Conservation (phyloP, 805 yeast species). For the Candida xyloterini region DNA sequence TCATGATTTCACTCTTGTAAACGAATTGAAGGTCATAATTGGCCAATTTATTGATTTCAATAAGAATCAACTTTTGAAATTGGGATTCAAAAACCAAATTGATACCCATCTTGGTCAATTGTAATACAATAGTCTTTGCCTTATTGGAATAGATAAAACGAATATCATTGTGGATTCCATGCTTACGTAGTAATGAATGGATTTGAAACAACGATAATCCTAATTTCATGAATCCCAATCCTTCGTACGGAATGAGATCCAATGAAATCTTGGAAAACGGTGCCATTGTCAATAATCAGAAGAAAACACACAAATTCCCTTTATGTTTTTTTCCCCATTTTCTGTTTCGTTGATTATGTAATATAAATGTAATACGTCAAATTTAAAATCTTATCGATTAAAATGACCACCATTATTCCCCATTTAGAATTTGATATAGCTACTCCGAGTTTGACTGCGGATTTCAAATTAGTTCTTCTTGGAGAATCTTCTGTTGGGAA, state of each 20-base stretch:
- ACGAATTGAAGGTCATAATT: slow-evolving; percentile 14
- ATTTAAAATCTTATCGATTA: slow-evolving; percentile 6
- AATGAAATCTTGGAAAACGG: slow-evolving; percentile 11
- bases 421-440: slow-evolving; percentile 12
- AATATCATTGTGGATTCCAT: slow-evolving; percentile 17
- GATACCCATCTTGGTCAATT: slow-evolving; percentile 20
- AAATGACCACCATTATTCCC: slow-evolving; percentile 18
- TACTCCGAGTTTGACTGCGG: slow-evolving; percentile 30
- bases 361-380: slow-evolving; percentile 5
- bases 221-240: slow-evolving; percentile 25
- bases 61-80: slow-evolving; percentile 26
- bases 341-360: slow-evolving; percentile 4
- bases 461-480: slow-evolving; percentile 35
- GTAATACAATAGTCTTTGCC: slow-evolving; percentile 19
- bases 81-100: slow-evolving; percentile 28
- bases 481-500: slow-evolving; percentile 64
- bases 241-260: slow-evolving; percentile 26
- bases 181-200: slow-evolving; percentile 14
- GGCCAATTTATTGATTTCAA: slow-evolving; percentile 23
- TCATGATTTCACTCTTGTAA: slow-evolving; percentile 24
- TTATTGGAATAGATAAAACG: slow-evolving; percentile 23
- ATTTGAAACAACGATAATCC: slow-evolving; percentile 27
- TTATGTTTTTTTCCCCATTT: background rate
- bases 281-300: background rate
- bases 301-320: slow-evolving; percentile 5